Evolutionary conservation across 2,329 filamentous ascomycete species (phyloP), one percentile per base, ranked within the genome.

Genomic region (Aureobasidium sp.): DNA sequence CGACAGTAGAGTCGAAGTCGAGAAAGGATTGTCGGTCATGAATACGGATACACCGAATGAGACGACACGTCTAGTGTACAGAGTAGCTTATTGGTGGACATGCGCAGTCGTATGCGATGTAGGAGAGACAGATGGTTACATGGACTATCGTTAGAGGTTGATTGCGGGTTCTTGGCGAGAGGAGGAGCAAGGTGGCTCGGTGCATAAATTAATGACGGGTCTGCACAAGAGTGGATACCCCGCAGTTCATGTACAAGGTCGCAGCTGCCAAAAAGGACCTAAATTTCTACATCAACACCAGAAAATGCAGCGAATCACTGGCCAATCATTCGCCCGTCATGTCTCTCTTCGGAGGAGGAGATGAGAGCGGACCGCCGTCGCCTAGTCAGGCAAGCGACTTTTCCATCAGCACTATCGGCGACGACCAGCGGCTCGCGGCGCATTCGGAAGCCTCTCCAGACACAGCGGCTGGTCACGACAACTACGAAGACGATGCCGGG

Each of bases 291-390:
- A 41, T 41, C 36, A 55, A 55, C 51, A 55, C 7, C 51, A 55
- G 27, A 31, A 34, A 34, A 55, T 55, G 51, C 31, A 53, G 49
- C 31, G 34, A 15, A 53, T 9, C 17, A 36, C n/a, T n/a, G 31
- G 31, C 31, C 31, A 34, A 34, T 34, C 31, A 34, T 34, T 34
- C 31, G 34, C 12, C 14, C 12, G 17, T 5, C 20, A 60, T 60
- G 57, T 60, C 57, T 29, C 57, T 60, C 45, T 60, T 60, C 31
- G 57, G 57, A 22, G 57, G 44, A 41, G 42, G 41, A 22, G 53
- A 57, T 36, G 44, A 42, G 14, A 51, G 57, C 34, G 45, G 57
- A 9, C 34, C 45, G 17, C 34, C 57, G 11, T 60, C 57, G 22
- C 57, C 57, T 12, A 60, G 57, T n/a, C 57, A 60, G 17, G 45